phyloP scores from a whole-genome alignment of 2,329 filamentous ascomycete genomes.

The Colletotrichum destructivum region DNA sequence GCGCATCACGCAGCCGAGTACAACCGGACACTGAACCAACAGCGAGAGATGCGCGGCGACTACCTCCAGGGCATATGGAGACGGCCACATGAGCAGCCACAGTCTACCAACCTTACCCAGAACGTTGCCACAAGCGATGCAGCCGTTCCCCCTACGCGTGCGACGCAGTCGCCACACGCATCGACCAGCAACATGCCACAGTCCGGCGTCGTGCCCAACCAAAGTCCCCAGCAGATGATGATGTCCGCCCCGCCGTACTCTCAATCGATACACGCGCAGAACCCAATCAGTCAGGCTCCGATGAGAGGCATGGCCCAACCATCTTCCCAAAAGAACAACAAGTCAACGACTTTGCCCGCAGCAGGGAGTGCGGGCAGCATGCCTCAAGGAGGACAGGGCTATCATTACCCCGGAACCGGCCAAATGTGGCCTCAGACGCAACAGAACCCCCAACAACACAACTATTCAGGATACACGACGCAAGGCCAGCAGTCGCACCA shows the following conservation, averaged over 20 bases:
- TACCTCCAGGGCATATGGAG: conserved; percentile 88
- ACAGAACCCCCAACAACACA: conserved; percentile 70
- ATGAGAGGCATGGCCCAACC: conserved; percentile 78
- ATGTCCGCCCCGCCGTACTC: conserved; percentile 78
- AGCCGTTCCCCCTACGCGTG: conserved; percentile 64
- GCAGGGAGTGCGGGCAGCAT: conserved; percentile 61
- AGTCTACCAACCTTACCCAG: conserved; percentile 63
- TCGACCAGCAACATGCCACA: conserved; percentile 69
- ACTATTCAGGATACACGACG: conserved; percentile 67
- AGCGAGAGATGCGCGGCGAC: conserved; percentile 83
- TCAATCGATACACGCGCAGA: conserved; percentile 79
- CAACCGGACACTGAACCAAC: conserved; percentile 86
- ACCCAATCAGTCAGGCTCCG: conserved; percentile 79
- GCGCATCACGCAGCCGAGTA: conserved; percentile 91
- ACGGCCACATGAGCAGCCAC: conserved; percentile 83
- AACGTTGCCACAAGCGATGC: conserved; percentile 62
- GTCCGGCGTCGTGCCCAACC: conserved; percentile 71
- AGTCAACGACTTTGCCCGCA: conserved; percentile 73
- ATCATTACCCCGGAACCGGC: conserved; percentile 73
- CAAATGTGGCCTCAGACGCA: conserved; percentile 79
- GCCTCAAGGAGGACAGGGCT: conserved; percentile 67
- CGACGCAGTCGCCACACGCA: conserved; percentile 72
- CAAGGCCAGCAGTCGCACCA: conserved; percentile 67
- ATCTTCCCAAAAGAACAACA: conserved; percentile 75
- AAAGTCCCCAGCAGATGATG: conserved; percentile 75